Evolutionary conservation across 148 eudicot species (phyloP).

Genomic region (Camellia japonica): DNA sequence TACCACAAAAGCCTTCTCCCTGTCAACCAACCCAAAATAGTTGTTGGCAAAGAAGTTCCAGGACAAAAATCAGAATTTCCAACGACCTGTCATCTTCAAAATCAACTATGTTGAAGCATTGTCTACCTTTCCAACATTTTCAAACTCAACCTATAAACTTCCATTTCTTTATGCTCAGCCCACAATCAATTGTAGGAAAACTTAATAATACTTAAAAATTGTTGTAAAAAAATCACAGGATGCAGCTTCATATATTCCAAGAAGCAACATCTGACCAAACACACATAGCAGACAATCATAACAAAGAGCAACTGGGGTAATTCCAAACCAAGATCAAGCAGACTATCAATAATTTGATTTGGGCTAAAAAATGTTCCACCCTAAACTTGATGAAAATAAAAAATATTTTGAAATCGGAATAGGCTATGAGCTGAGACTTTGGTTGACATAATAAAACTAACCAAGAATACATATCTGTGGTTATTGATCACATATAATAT

Average conservation of each 20-base stretch:
- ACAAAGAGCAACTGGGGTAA: neutral
- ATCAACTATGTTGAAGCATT: neutral
- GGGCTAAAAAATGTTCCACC: neutral
- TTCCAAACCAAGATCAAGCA: neutral
- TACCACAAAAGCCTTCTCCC: neutral
- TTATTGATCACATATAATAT: too few species aligned
- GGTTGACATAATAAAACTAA: neutral
- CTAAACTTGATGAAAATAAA: neutral
- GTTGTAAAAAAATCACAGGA: neutral
- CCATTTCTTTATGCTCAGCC: neutral
- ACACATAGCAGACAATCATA: neutral
- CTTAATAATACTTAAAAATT: neutral
- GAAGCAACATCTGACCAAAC: neutral
- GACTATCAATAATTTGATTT: neutral
- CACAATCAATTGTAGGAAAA: neutral
- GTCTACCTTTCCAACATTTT: conserved; percentile 1
- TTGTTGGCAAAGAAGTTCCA: neutral
- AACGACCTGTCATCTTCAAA: neutral
- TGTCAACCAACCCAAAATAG: neutral
- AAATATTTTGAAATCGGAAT: neutral
- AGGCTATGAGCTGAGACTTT: neutral
- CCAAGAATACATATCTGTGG: neutral
- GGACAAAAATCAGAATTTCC: neutral
- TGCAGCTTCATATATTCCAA: neutral
- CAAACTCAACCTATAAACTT: neutral